A percentile compares a stretch with the other conserved stretches of the same genome.
Conservation (phyloP, 2,329 filamentous ascomycete genomes). For the Penicillium sp. region DNA sequence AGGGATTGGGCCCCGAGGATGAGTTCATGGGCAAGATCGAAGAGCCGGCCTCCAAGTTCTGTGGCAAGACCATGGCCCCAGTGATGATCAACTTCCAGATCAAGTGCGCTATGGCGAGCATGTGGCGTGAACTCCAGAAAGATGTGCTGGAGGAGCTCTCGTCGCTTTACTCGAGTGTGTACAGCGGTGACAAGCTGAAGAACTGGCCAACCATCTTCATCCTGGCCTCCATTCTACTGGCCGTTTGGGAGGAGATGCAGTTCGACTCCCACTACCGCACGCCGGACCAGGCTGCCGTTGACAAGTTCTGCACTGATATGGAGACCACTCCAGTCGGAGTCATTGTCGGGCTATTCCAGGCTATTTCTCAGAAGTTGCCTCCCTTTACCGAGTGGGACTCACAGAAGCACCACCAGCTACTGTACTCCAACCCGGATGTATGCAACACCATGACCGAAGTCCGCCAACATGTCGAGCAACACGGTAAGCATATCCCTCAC, state of each 20-base stretch:
- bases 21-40: constrained; percentile 80
- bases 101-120: constrained; percentile 94
- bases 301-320: constrained; percentile 97
- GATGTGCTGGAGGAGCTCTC: constrained; percentile 95
- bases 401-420: constrained; percentile 82
- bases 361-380: constrained; percentile 95
- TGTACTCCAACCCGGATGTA: constrained; percentile 88
- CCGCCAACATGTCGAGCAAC: constrained; percentile 85
- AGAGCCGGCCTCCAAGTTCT: constrained; percentile 83
- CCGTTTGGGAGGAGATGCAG: constrained; percentile 98
- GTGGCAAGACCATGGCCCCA: constrained; percentile 86
- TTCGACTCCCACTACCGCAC: constrained; percentile 97
- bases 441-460: constrained; percentile 98
- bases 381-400: constrained; percentile 94
- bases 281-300: constrained; percentile 78
- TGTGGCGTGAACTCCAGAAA: constrained; percentile 98
- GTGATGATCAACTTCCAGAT: constrained; percentile 99
- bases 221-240: constrained; percentile 87
- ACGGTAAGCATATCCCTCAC: constrained; percentile 67
- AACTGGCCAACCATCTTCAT: constrained; percentile 99
- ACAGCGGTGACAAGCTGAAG: constrained; percentile 95
- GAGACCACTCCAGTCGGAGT: constrained; percentile 94
- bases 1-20: constrained; percentile 82
- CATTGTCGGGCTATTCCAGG: constrained; percentile 94
- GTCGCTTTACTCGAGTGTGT: constrained; percentile 91